Conservation (phyloP, 768 basidiomycete genomes). For the Mycena crocata region DNA sequence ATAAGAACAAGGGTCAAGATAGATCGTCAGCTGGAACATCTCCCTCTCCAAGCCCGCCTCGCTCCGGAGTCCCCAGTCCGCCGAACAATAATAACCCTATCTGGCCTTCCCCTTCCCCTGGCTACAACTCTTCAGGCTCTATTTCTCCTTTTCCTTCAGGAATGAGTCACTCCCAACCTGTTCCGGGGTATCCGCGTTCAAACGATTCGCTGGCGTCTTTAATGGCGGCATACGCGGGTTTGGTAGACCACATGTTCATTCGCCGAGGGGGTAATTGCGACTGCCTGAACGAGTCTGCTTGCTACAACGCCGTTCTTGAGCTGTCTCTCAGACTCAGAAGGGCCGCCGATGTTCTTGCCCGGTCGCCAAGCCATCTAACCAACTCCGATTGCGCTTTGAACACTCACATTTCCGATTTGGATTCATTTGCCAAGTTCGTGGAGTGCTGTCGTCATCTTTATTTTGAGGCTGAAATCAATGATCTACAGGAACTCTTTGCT, state of each 20-base stretch:
- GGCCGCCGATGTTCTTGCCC: constrained; percentile 25
- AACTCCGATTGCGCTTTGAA: constrained; percentile 23
- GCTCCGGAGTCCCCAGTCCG: background rate
- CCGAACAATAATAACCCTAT: background rate
- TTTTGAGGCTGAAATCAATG: constrained; percentile 1
- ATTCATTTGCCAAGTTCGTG: constrained; percentile 25
- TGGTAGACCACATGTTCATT: constrained; percentile 27
- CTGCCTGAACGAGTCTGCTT: constrained; percentile 20
- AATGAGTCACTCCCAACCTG: background rate
- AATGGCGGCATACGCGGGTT: constrained; percentile 24
- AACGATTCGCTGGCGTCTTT: constrained; percentile 22
- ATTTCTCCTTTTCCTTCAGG: background rate
- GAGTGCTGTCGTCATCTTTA: background rate
- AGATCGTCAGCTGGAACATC: background rate
- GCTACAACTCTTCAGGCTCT: background rate
- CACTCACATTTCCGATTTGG: constrained; percentile 24
- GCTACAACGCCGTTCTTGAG: constrained; percentile 26
- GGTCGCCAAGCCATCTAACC: constrained; percentile 22
- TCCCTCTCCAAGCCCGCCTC: background rate
- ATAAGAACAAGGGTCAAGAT: constrained; percentile 10
- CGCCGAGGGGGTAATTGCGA: constrained; percentile 21
- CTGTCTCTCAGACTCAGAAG: constrained; percentile 28
- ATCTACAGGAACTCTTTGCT: constrained; percentile 21
- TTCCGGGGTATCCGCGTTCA: background rate
- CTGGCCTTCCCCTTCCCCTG: background rate